A percentile compares a stretch with the other conserved stretches of the same genome.
phyloP scores from a whole-genome alignment of 2,329 filamentous ascomycete genomes.

The Knufia fluminis region DNA sequence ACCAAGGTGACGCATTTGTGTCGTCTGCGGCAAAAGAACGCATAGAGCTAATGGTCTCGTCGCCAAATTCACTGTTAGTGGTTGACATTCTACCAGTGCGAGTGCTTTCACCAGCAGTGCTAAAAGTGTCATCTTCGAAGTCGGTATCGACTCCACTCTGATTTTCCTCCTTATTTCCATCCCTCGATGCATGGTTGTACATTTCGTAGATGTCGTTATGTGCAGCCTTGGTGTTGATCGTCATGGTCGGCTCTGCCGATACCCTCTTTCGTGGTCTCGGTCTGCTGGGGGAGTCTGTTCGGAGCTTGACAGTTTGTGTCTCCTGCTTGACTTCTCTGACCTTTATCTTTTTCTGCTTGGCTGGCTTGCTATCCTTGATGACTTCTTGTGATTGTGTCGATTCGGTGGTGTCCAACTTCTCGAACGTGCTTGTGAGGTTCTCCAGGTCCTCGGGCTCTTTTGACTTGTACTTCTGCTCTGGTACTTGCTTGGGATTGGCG shows the following conservation, averaged over 20 bases:
- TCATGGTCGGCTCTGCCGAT: slow-evolving; percentile 85
- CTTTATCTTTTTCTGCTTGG: slow-evolving; percentile 62
- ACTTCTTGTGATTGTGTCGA: slow-evolving; percentile 20
- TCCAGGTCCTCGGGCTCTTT: slow-evolving; percentile 26
- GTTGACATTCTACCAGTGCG: slow-evolving; percentile 62
- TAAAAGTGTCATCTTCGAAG: slow-evolving; percentile 65
- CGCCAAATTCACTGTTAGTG: slow-evolving; percentile 55
- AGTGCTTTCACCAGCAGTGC: slow-evolving; percentile 76
- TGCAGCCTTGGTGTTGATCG: slow-evolving; percentile 85
- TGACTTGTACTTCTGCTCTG: slow-evolving; percentile 10
- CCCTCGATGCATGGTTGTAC: slow-evolving; percentile 74
- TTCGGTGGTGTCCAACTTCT: slow-evolving; percentile 17
- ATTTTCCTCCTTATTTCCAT: slow-evolving; percentile 33
- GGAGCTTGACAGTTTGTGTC: slow-evolving; percentile 91
- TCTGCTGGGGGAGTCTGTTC: slow-evolving; percentile 80
- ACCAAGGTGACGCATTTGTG: slow-evolving; percentile 57
- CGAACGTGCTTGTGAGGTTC: slow-evolving; percentile 18
- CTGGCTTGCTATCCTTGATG: slow-evolving; percentile 22
- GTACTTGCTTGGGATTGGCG: slow-evolving; percentile 6
- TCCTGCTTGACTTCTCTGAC: slow-evolving; percentile 73
- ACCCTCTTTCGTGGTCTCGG: slow-evolving; percentile 74
- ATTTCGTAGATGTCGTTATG: slow-evolving; percentile 97
- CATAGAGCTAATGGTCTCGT: slow-evolving; percentile 33
- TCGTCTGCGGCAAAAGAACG: slow-evolving; percentile 30
- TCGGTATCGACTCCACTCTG: slow-evolving; percentile 59